Base-by-base conservation (phyloP, 2,329 filamentous ascomycete genomes). In the Aspergillus pseudotamarii region DNA sequence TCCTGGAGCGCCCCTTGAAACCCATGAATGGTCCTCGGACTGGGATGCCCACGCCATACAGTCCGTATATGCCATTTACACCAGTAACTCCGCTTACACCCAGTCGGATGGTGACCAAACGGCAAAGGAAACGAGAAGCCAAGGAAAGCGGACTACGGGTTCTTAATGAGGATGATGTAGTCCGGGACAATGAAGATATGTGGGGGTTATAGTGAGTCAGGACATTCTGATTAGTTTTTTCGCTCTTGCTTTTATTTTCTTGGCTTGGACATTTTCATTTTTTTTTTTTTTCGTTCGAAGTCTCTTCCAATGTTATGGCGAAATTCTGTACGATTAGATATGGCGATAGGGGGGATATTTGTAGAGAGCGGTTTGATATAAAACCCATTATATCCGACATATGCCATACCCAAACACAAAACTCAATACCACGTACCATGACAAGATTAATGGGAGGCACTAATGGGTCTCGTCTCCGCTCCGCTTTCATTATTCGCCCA, bases 11-110 rank as follows among this genome's bases (percentile, higher is more conserved):
- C 14, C 80, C 80, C 8, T 67, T 72, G 48, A 71, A 76, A 65
- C 66, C 67, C 55, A 60, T 72, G 51, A 67, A 71, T n/a, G 80
- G 79, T 9, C 81, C 80, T 0, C 74, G 79, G 48, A 83, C 82
- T 0, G 81, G 82, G 6, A 73, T 83, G 55, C 81, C 82, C 6
- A 83, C 81, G 0, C 82, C 82, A 1, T 83, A 84, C 60, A 83
- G 80, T 65, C 80, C 82, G 8, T 84, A 84, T 63, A 83, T 83
- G 79, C 82, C 82, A 0, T 81, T 80, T 57, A 84, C 81, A 2
- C 82, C 82, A 0, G 77, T 84, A 26, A 84, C 82, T 1, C 82
- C 82, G 0, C 73, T 84, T 48, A 83, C 82, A 1, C 81, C 81
- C 1, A 80, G 81, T 58, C 75, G 77, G 32, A 76, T 82, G 38